Conservation (phyloP, 176 grass and related monocot genomes). For the Oryza brachyantha region DNA sequence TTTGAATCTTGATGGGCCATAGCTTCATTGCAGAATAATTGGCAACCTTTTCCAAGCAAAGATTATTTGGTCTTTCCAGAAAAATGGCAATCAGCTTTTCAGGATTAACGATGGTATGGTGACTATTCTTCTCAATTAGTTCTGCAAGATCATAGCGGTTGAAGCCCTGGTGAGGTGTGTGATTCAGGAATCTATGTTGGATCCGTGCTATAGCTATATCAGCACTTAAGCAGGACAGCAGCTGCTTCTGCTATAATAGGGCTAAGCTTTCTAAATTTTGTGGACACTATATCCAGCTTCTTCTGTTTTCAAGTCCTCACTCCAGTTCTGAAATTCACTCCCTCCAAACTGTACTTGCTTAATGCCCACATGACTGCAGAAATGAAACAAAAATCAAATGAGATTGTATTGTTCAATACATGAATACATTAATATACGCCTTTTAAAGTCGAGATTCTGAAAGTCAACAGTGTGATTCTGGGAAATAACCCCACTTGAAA, state of each 20-base stretch:
- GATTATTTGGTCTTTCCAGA: background rate
- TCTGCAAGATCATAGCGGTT: background rate
- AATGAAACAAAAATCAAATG: constrained; percentile 32
- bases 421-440: constrained; percentile 7
- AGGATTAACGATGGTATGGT: background rate
- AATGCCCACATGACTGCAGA: constrained; percentile 78
- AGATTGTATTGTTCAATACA: constrained; percentile 17
- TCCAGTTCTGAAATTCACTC: constrained; percentile 72
- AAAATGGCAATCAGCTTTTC: background rate
- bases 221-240: background rate
- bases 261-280: constrained; percentile 59
- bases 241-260: constrained; percentile 18
- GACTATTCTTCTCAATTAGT: background rate
- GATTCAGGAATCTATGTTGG: background rate
- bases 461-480: background rate
- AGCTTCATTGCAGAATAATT: background rate
- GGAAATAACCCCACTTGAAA: background rate
- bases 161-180: background rate
- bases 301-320: constrained; percentile 65
- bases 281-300: constrained; percentile 65
- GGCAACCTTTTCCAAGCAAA: background rate
- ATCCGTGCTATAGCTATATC: background rate
- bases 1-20: background rate
- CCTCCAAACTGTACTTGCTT: constrained; percentile 89
- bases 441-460: background rate